A percentile compares a stretch with the other conserved stretches of the same genome.
Evolutionary conservation across 306 rosid species (phyloP).

Genomic region (Betula pendula): DNA sequence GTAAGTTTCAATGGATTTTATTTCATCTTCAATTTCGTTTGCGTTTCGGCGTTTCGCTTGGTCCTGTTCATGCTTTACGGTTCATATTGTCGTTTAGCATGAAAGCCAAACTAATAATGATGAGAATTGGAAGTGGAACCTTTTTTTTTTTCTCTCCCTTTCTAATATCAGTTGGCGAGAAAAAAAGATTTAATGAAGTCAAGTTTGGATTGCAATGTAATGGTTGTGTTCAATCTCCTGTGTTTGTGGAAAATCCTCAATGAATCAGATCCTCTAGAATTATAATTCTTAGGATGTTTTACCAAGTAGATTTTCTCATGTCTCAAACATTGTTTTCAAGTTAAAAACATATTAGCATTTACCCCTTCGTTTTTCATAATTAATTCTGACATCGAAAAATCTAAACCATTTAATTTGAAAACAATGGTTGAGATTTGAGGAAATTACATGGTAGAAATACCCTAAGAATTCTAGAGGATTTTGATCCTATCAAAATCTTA

Average conservation of each 20-base stretch:
- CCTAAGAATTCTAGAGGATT: too few relatives aligned
- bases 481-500: too few relatives aligned
- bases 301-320: too few relatives aligned
- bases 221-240: background rate
- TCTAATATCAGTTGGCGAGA: background rate
- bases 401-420: too few relatives aligned
- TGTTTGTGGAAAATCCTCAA: background rate
- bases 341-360: too few relatives aligned
- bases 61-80: background rate
- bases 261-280: too few relatives aligned
- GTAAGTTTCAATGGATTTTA: constrained; percentile 17
- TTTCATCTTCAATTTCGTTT: background rate
- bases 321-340: too few relatives aligned
- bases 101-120: background rate
- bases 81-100: background rate
- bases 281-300: too few relatives aligned
- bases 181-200: background rate
- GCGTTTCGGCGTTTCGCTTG: background rate
- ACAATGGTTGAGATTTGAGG: too few relatives aligned
- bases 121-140: background rate
- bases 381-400: too few relatives aligned
- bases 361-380: too few relatives aligned
- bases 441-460: too few relatives aligned
- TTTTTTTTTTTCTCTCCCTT: background rate
- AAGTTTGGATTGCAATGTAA: background rate